Evolutionary conservation across 805 yeast genomes (phyloP), one percentile per base, ranked within the genome.

Genomic region (Sugiyamaella valdiviana): DNA sequence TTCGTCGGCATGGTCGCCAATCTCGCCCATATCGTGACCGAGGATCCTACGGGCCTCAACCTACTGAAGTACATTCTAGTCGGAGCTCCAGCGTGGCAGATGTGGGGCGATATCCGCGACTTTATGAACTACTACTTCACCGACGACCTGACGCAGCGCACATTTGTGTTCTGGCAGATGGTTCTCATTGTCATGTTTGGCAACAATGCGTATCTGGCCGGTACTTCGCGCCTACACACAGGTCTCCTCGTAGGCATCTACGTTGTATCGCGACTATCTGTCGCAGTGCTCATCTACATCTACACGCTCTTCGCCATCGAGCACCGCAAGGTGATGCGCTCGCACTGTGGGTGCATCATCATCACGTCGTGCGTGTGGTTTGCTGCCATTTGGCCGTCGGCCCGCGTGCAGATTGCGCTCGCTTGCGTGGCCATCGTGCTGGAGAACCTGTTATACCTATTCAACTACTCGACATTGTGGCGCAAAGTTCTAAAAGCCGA

Each of bases 1-100:
- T 80, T 80, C 57, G 85, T 80, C 52, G 85, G 83, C 2, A 75
- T 81, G 42, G 77, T 78, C 23, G 77, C 83, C 19, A 78, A 78
- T 49, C 63, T 80, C 39, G 84, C 85, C 0, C 70, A 76, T 3
- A 63, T 63, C 39, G 82, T 82, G 0, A 69, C 76, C 3, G 77
- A 73, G 48, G 60, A 73, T 15, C 79, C 80, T 24, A 61, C 70
- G 16, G 81, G 81, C 36, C 59, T 58, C 2, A 62, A 78, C 0
- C 61, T 80, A 21, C 62, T 74, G 36, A 70, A 70, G 53, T 80
- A 79, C 57, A 46, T 77, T 5, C 56, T 80, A 38, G 59, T 78
- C 1, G 80, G 79, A 48, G 44, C 76, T 16, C 84, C 83, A 0
- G 73, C 79, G n/a, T 82, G 79, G 77, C 73, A 72, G 17, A 76